Conservation (phyloP, 2,329 filamentous ascomycete genomes). For the Fusarium chlamydosporum region DNA sequence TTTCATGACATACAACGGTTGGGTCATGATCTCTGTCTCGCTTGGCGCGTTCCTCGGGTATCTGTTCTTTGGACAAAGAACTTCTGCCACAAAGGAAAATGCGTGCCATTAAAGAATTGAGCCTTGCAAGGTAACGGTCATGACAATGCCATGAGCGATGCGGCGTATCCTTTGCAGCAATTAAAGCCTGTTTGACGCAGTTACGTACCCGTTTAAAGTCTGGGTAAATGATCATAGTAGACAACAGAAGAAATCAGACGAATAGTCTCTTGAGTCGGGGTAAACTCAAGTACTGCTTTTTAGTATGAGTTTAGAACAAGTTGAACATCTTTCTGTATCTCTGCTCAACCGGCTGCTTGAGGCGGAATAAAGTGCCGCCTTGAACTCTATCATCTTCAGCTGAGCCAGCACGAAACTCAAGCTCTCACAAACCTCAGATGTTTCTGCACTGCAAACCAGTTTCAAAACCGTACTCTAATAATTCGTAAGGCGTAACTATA, state of each 20-base stretch:
- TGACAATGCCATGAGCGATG: neutral
- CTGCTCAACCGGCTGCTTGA: neutral
- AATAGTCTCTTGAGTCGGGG: neutral
- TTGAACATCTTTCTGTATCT: too few relatives aligned
- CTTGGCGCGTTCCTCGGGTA: conserved; percentile 92
- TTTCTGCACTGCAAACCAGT: neutral
- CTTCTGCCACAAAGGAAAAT: conserved; percentile 83
- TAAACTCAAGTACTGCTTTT: neutral
- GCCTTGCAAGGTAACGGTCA: neutral
- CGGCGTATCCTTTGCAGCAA: conserved; percentile 1
- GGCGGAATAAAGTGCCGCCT: neutral
- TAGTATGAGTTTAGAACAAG: neutral
- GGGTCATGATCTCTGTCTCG: conserved; percentile 93
- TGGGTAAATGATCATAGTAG: neutral
- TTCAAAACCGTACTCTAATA: neutral
- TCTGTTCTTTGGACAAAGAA: conserved; percentile 80
- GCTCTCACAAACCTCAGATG: neutral
- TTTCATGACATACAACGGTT: conserved; percentile 99
- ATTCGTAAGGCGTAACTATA: neutral
- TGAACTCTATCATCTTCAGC: neutral
- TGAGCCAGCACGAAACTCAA: neutral
- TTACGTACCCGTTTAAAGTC: neutral
- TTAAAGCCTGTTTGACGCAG: neutral
- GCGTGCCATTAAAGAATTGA: conserved; percentile 60
- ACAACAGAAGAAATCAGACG: neutral